Evolutionary conservation across 2,329 filamentous ascomycete species (phyloP), one percentile per base, ranked within the genome.

Genomic region (Zymoseptoria brevis): DNA sequence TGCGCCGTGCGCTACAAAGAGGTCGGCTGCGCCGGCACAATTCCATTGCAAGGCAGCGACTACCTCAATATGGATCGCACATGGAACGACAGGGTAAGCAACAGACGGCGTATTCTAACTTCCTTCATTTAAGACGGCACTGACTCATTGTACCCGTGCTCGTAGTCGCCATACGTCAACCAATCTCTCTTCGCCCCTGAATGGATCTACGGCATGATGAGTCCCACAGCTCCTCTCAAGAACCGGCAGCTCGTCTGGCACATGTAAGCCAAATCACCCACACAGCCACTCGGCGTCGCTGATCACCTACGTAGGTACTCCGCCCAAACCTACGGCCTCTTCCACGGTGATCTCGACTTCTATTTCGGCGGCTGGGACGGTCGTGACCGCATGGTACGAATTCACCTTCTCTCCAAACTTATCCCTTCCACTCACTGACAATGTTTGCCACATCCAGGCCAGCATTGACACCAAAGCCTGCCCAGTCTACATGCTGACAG

Each of bases 281-380:
- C 26, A 29, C 22, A 24, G 22, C 8, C 8, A 2, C 26, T 8
- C 5, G 7, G 8, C 26, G 26, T 29, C 26, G 26, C 26, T 29
- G 26, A 29, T 4, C 26, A 29, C 7, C 7, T 2, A 2, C 79
- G 80, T 61, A 59, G 76, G 9, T 80, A 80, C 66, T 77, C 73
- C 5, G 73, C 74, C 0, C 78, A 80, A 70, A 78, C 79, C 1
- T 81, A 80, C 59, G 78, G 77, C 1, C 78, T 80, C 54, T 80
- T 81, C 71, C 78, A 80, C 65, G 78, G 78, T 22, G 77, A 80
- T 60, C 68, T 80, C 16, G 77, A 80, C 66, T 80, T 80, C 67
- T 80, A 79, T 71, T 80, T 80, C 56, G 76, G 76, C 55, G 57
- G 78, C 53, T 81, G 75, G 70, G 79, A 81, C 64, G 78, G 76